Conservation (phyloP, 495 filamentous ascomycete species). For the Penicillium soppii region DNA sequence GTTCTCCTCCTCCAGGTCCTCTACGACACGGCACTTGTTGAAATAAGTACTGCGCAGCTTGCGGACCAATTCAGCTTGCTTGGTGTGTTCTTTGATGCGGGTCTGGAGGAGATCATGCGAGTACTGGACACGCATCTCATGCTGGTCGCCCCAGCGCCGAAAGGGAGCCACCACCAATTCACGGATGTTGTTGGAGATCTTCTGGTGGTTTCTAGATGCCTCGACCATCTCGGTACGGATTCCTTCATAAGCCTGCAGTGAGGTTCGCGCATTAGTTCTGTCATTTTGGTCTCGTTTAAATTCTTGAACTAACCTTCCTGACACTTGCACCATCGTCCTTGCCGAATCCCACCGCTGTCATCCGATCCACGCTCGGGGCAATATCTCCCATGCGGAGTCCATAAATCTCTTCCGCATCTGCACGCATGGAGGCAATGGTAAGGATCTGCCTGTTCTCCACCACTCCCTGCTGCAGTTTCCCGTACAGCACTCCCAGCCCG, state of each 20-base stretch:
- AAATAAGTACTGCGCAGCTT: slow-evolving; percentile 95
- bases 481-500: slow-evolving; percentile 92
- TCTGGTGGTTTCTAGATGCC: slow-evolving; percentile 84
- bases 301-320: slow-evolving; percentile 67
- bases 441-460: slow-evolving; percentile 93
- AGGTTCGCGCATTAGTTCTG: slow-evolving; percentile 6
- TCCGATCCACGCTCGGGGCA: slow-evolving; percentile 74
- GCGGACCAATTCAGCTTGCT: slow-evolving; percentile 83
- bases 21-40: slow-evolving; percentile 95
- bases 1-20: slow-evolving; percentile 97
- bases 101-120: slow-evolving; percentile 91
- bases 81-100: slow-evolving; percentile 88
- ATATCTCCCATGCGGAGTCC: slow-evolving; percentile 80
- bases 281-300: not conserved
- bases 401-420: slow-evolving; percentile 92
- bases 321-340: slow-evolving; percentile 96
- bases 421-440: slow-evolving; percentile 88
- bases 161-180: slow-evolving; percentile 95
- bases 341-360: slow-evolving; percentile 73
- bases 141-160: slow-evolving; percentile 90
- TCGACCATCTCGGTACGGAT: slow-evolving; percentile 93
- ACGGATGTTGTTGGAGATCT: slow-evolving; percentile 92
- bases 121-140: slow-evolving; percentile 83
- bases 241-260: slow-evolving; percentile 84
- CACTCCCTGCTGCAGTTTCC: slow-evolving; percentile 93